Evolutionary conservation across 768 basidiomycete species (phyloP), one percentile per base, ranked within the genome.

Genomic region (Termitomyces heimii): DNA sequence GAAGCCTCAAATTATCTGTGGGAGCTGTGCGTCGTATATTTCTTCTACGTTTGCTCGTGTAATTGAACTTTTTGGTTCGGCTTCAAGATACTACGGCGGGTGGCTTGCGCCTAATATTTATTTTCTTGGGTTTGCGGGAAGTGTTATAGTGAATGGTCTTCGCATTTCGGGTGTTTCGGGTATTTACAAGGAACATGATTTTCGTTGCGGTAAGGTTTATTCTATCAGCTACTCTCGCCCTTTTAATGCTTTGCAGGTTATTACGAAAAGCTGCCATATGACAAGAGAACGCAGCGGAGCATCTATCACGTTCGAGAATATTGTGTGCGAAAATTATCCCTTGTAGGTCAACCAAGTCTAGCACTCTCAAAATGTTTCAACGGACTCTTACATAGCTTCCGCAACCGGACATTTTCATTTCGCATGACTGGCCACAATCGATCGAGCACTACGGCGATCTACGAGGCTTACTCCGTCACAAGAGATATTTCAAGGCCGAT

Each of bases 41-140:
- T 37, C 5, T n/a, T 42, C 5, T 32, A 6, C n/a, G n/a, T 29
- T 32, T 13, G 57, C 49, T 42, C 14, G 13, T 6, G 3, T 40
- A 13, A 20, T 18, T 48, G 16, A 46, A 28, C 9, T 14, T 5
- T 32, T 10, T 22, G 53, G 37, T 50, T 48, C n/a, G n/a, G 40
- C 46, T 29, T 32, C 53, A 95, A 40, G 93, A 56, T 98, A 94
- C 70, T 91, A 98, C 64, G 95, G 96, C 18, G 96, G 94, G 6
- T 98, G 96, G 95, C 72, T 98, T 12, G 97, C 96, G 0, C 91
- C 90, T 0, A 95, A 97, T 66, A 95, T 99, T 53, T 99, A 97
- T 72, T 98, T 91, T 69, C 82, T 99, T 3, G 97, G 97, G 0
- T 83, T 88, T 65, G 93, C 94, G 2, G 95, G 95, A 0, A 91